phyloP scores from a whole-genome alignment of 2,329 filamentous ascomycete species.

The Chaetomium globosum region DNA sequence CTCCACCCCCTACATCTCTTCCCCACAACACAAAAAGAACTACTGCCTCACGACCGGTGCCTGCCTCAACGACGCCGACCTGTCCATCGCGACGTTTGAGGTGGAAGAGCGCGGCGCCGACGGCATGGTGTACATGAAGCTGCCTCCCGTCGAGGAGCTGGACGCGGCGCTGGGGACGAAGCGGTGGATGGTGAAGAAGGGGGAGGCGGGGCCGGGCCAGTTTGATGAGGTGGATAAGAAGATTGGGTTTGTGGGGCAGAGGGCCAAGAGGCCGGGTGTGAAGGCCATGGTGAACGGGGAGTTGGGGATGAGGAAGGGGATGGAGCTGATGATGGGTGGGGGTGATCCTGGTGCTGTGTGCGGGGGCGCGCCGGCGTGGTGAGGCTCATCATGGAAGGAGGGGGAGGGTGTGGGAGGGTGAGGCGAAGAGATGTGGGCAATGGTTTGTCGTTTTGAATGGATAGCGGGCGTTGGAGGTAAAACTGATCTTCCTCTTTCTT shows the following conservation, averaged over 20 bases:
- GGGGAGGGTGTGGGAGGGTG: neutral
- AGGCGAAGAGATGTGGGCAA: neutral
- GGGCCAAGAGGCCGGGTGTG: constrained; percentile 49
- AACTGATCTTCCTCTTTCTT: neutral
- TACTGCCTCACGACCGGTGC: constrained; percentile 73
- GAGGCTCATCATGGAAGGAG: constrained; percentile 1
- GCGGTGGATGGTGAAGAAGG: constrained; percentile 77
- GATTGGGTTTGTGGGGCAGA: constrained; percentile 49
- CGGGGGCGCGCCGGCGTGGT: constrained; percentile 54
- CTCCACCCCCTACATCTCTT: constrained; percentile 74
- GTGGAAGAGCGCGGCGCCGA: constrained; percentile 71
- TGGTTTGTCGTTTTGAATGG: neutral
- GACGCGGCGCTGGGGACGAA: constrained; percentile 76
- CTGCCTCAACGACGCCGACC: constrained; percentile 68
- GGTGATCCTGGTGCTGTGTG: constrained; percentile 42
- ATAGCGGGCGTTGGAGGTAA: neutral
- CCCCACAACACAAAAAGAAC: constrained; percentile 88
- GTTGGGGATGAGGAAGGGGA: constrained; percentile 43
- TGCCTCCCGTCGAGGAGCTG: constrained; percentile 79
- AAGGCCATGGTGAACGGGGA: constrained; percentile 38
- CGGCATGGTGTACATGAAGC: constrained; percentile 75
- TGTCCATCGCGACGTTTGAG: constrained; percentile 82
- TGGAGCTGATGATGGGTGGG: constrained; percentile 42
- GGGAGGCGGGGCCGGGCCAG: constrained; percentile 54
- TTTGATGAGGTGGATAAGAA: constrained; percentile 52